Percentiles rank a stretch among this genome's conserved stretches.
phyloP scores from a whole-genome alignment of 116 monocot species.

The Papilionanthe hybrid region DNA sequence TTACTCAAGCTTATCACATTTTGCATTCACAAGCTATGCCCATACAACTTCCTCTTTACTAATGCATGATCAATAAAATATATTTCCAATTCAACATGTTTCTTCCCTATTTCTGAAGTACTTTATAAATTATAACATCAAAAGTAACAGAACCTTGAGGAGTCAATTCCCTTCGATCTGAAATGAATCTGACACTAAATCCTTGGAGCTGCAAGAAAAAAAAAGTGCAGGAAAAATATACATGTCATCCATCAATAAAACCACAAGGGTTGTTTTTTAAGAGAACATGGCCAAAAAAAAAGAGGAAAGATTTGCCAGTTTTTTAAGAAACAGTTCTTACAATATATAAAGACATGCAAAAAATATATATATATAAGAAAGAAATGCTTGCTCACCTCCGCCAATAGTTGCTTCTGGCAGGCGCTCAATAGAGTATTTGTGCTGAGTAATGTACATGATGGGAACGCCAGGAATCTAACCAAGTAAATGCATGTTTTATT shows the following conservation, averaged over 20 bases:
- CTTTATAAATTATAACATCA: neutral
- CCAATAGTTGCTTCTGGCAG: constrained; percentile 61
- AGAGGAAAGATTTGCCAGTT: neutral
- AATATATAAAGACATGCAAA: neutral
- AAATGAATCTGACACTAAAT: neutral
- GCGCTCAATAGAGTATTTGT: constrained; percentile 52
- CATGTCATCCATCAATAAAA: neutral
- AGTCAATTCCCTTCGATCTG: neutral
- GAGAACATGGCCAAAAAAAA: neutral
- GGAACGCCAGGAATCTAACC: constrained; percentile 51
- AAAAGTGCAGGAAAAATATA: neutral
- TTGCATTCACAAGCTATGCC: too few relatives aligned
- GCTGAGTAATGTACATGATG: constrained; percentile 56
- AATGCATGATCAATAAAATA: neutral
- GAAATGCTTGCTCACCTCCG: constrained; percentile 33
- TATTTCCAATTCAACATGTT: neutral
- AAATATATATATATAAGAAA: too few relatives aligned
- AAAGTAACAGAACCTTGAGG: neutral
- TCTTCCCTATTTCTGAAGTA: neutral
- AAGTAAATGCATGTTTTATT: constrained; percentile 6
- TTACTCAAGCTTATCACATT: too few relatives aligned
- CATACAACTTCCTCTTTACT: neutral
- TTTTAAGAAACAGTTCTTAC: neutral
- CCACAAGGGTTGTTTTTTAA: neutral
- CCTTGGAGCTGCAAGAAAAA: constrained; percentile 13